phyloP scores from a whole-genome alignment of 2,329 filamentous ascomycete species.

The Exserohilum rostratum region DNA sequence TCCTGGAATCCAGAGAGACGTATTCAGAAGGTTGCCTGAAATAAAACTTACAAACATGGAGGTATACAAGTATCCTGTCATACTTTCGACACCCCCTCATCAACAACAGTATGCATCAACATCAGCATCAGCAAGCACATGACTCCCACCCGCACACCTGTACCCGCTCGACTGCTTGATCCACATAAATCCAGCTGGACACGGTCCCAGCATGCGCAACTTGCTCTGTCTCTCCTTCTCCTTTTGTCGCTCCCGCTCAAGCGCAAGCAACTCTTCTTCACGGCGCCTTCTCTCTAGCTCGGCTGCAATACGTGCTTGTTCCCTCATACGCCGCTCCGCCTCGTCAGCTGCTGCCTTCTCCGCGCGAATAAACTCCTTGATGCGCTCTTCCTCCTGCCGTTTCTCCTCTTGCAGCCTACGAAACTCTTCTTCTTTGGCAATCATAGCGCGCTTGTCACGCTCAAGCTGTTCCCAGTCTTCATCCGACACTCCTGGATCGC shows the following conservation, averaged over 20 bases:
- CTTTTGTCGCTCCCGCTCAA: conserved; percentile 47
- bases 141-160: conserved; percentile 64
- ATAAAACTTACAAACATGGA: background rate
- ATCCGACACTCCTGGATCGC: conserved; percentile 60
- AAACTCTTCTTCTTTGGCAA: conserved; percentile 43
- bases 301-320: conserved; percentile 26
- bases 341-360: conserved; percentile 36
- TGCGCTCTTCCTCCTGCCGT: conserved; percentile 18
- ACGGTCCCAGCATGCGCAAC: conserved; percentile 61
- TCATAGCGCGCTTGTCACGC: conserved; percentile 49
- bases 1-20: no score
- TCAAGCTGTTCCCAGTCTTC: conserved; percentile 67
- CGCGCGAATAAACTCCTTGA: conserved; percentile 32
- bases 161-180: conserved; percentile 65
- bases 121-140: conserved; percentile 1
- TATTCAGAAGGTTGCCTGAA: no score
- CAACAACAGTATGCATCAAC: conserved; percentile 11
- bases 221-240: conserved; percentile 53
- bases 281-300: conserved; percentile 28
- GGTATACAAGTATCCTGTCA: background rate
- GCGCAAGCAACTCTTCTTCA: conserved; percentile 49
- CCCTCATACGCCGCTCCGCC: conserved; percentile 27
- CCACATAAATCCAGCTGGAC: conserved; percentile 66
- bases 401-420: conserved; percentile 42
- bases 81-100: background rate